Base-by-base conservation (phyloP, 2,329 filamentous ascomycete genomes). In the Sporothrix schenckii region DNA sequence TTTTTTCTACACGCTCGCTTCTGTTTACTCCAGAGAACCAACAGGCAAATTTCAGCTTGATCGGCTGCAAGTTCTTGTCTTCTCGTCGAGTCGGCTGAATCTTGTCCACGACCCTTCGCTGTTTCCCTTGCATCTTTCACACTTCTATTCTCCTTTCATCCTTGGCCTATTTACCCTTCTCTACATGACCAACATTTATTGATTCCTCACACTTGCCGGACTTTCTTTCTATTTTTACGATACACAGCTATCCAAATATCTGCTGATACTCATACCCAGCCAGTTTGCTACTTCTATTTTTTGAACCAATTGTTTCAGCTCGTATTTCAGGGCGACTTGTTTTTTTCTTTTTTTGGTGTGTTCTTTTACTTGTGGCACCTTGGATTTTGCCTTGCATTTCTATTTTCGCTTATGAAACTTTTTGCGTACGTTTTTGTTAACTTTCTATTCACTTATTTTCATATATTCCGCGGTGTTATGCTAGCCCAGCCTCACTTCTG, bases 401-500 rank as follows among this genome's bases (percentile, higher is more conserved):
- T 50, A 34, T 63, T 52, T 61, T 69, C 19, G 44, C 21, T 3
- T 69, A 52, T 60, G 30, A 58, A 34, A 30, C 30, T 58, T 34
- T 10, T 52, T 7, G 39, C 39, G n/a, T 10, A 19, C 14, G 13
- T 13, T 44, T 44, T 44, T 4, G 11, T 34, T 34, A 7, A 4
- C 34, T 27, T 52, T 16, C 21, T 30, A n/a, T 19, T 16, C 27
- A 14, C 19, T 21, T 16, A 50, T 61, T 58, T 58, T 69, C 44
- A 47, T 49, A 11, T 24, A 34, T 34, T 34, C 34, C 1, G 34
- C 4, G 5, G 34, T 34, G 34, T 9, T 60, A 14, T 54, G 49
- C 21, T 34, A 13, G 56, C 56, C 54, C 27, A 68, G 53, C 54
- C 53, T 68, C 54, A 44, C 41, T 44, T 44, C 41, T 44, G 41